Evolutionary conservation across 768 basidiomycete genomes (phyloP).

Genomic region (Boletellus ananiceps): DNA sequence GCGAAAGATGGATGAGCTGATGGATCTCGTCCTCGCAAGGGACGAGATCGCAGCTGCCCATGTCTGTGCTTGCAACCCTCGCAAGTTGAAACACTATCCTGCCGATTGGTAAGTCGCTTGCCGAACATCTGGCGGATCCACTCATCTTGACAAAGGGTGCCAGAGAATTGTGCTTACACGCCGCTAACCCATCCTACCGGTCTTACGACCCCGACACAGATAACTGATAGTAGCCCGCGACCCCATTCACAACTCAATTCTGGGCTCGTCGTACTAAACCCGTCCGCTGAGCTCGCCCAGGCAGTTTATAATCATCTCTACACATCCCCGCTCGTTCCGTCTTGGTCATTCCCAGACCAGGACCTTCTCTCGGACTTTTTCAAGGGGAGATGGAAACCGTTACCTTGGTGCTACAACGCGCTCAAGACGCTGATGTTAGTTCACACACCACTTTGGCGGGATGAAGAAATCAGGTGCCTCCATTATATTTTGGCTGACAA

Average conservation of each 20-base stretch:
- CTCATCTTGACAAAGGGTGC: constrained; percentile 54
- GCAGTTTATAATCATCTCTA: constrained; percentile 42
- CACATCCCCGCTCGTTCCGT: constrained; percentile 48
- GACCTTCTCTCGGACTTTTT: constrained; percentile 84
- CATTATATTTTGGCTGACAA: constrained; percentile 88
- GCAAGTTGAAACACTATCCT: constrained; percentile 80
- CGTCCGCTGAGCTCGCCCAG: constrained; percentile 54
- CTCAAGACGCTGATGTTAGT: constrained; percentile 76
- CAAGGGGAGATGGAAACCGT: constrained; percentile 67
- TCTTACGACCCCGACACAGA: constrained; percentile 40
- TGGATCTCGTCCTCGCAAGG: constrained; percentile 46
- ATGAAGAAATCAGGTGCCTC: constrained; percentile 79
- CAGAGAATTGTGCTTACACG: constrained; percentile 87
- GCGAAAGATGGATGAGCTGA: constrained; percentile 78
- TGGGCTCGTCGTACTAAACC: constrained; percentile 81
- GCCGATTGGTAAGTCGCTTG: constrained; percentile 61
- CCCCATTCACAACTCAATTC: constrained; percentile 86
- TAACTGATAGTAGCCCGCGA: constrained; percentile 50
- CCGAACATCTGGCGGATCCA: background rate
- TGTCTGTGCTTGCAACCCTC: constrained; percentile 93
- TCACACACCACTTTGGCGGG: constrained; percentile 77
- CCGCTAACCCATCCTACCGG: constrained; percentile 44
- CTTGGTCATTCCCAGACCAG: constrained; percentile 85
- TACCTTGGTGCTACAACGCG: constrained; percentile 90
- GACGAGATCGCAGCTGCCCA: constrained; percentile 86